These are phyloP conservation scores for Galerina sulciceps DNA, from an alignment of 768 basidiomycete genomes.

Conservation along the genomic window DNA sequence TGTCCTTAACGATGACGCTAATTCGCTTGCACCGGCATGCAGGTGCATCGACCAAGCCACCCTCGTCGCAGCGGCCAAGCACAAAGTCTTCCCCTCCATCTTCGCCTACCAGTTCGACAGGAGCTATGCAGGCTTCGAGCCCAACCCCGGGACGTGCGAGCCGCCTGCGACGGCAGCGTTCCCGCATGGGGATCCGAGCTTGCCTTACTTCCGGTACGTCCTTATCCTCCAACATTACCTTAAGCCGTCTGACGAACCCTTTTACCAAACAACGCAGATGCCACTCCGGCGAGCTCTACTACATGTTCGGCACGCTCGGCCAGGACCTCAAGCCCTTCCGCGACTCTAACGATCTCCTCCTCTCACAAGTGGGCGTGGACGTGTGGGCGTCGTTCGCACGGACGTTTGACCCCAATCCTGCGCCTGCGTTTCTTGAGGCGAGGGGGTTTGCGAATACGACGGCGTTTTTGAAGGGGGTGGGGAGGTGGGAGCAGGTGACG, in stretches of 20 bases:
- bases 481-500: slow-evolving; percentile 39
- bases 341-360: slow-evolving; percentile 47
- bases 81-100: slow-evolving; percentile 44
- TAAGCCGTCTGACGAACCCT: background rate
- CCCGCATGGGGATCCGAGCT: slow-evolving; percentile 48
- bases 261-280: slow-evolving; percentile 18
- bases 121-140: slow-evolving; percentile 48
- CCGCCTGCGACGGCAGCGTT: slow-evolving; percentile 43
- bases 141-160: slow-evolving; percentile 46
- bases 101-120: slow-evolving; percentile 54
- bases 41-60: slow-evolving; percentile 53
- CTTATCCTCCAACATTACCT: background rate
- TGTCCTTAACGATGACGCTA: background rate
- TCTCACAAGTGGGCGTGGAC: slow-evolving; percentile 48
- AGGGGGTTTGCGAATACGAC: slow-evolving; percentile 44
- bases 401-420: slow-evolving; percentile 51
- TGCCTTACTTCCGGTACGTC: slow-evolving; percentile 48
- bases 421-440: slow-evolving; percentile 40
- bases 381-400: slow-evolving; percentile 52
- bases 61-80: slow-evolving; percentile 42
- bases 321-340: slow-evolving; percentile 45
- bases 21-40: background rate
- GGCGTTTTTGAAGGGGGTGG: slow-evolving; percentile 28
- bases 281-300: slow-evolving; percentile 36
- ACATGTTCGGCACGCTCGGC: slow-evolving; percentile 37